Evolutionary conservation across 192 early-diverging fungal species (phyloP), one percentile per base, ranked within the genome.

Genomic region (Allomyces macrogynus): DNA sequence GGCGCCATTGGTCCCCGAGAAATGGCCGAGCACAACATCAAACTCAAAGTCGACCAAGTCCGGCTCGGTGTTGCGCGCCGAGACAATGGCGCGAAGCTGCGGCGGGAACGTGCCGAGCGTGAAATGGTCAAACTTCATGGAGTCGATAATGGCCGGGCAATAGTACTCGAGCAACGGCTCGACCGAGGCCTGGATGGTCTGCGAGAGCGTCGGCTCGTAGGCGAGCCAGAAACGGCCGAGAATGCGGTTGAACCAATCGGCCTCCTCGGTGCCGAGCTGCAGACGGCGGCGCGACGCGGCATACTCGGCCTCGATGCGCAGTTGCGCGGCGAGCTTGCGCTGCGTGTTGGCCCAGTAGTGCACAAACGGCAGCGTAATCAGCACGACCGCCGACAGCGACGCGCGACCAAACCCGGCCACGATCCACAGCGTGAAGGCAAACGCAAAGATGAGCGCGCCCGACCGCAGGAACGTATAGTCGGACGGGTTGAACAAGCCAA

Each of bases 171-270:
- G 73, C 62, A 92, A 80, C 10, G 76, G 71, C 74, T 93, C 87
- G 24, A 83, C 87, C 27, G 68, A 79, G 24, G 83, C 77, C 27
- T 87, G 81, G 22, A 93, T 79, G 42, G 82, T 78, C 57, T 83
- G 78, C 64, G 86, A 85, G 62, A 96, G 80, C 26, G 81, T 81
- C 43, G 91, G 91, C 73, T 96, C 93, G 66, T 87, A 92, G 65
- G 86, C 89, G 20, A 87, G 72, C 93, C 93, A 96, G 76, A 91
- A 93, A 61, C 84, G 78, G 24, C 78, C 77, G 64, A 90, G 71
- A 74, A 91, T 90, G 76, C 83, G 81, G 72, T 96, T 96, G 60
- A 96, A 76, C 93, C 93, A 96, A 61, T 90, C 91, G 16, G 85
- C 89, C 54, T 85, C 73, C 65, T 89, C 87, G 8, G 65, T 57